phyloP scores from a whole-genome alignment of 176 grass and related monocot genomes.

The Echinochloa phyllopogon region DNA sequence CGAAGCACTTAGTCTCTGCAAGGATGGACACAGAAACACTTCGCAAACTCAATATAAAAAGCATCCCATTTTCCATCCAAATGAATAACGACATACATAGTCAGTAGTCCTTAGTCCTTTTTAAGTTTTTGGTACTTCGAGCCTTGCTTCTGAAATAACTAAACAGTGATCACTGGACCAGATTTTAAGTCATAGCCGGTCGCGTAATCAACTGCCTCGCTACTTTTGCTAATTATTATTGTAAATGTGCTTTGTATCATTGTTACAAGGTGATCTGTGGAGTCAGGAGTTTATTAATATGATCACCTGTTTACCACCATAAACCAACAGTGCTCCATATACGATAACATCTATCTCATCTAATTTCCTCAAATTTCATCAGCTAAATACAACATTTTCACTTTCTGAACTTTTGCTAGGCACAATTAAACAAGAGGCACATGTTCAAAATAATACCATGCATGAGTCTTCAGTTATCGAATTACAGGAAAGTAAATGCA shows the following conservation, averaged over 20 bases:
- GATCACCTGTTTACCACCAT: neutral
- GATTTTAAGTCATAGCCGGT: neutral
- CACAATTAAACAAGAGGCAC: neutral
- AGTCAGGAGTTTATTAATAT: neutral
- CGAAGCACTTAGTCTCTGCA: neutral
- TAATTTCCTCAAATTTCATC: conserved; percentile 11
- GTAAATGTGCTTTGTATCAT: neutral
- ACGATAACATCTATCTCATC: neutral
- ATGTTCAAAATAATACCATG: neutral
- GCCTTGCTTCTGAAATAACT: conserved; percentile 15
- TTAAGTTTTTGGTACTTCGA: conserved; percentile 12
- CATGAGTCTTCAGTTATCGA: neutral
- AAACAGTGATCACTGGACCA: neutral
- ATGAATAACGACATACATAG: neutral
- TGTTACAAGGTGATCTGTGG: neutral
- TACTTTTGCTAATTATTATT: conserved; percentile 8
- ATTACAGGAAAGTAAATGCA: conserved; percentile 14
- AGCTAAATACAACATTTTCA: neutral
- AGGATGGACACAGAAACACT: conserved; percentile 20
- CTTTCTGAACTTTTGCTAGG: conserved; percentile 3
- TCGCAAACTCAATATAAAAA: neutral
- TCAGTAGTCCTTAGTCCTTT: neutral
- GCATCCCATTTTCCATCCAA: neutral
- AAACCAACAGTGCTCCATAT: conserved; percentile 5
- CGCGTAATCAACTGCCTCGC: neutral